Conservation (phyloP, 176 grass and related monocot genomes). For the Stipa capillata region DNA sequence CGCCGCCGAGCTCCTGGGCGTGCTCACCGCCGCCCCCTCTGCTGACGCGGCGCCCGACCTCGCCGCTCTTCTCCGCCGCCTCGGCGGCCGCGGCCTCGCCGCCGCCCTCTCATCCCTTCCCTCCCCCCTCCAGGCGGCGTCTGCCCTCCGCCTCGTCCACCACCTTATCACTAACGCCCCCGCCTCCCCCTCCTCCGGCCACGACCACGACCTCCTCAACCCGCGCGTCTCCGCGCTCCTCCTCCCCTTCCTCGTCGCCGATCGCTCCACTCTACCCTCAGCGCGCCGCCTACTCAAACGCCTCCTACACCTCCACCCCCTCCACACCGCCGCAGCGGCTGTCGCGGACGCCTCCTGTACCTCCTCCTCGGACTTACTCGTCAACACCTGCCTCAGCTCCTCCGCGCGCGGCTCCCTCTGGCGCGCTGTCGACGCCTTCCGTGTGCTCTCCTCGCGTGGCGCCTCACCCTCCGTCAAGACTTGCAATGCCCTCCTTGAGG, state of each 20-base stretch:
- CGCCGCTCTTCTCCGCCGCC: slow-evolving; percentile 23
- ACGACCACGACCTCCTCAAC: slow-evolving; percentile 23
- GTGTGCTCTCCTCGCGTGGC: slow-evolving; percentile 31
- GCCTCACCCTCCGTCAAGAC: slow-evolving; percentile 45
- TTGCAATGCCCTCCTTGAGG: slow-evolving; percentile 50
- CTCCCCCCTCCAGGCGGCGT: slow-evolving; percentile 15
- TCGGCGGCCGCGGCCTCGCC: slow-evolving; percentile 24
- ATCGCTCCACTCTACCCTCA: slow-evolving; percentile 41
- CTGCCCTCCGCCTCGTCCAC: slow-evolving; percentile 18
- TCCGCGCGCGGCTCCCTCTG: background rate
- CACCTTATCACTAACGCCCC: slow-evolving; percentile 19
- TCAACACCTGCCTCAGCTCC: slow-evolving; percentile 43
- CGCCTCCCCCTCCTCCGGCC: slow-evolving; percentile 15
- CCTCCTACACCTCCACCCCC: slow-evolving; percentile 30
- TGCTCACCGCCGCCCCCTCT: slow-evolving; percentile 21
- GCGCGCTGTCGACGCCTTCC: slow-evolving; percentile 41
- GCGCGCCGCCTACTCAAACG: slow-evolving; percentile 26
- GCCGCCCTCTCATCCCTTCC: slow-evolving; percentile 32
- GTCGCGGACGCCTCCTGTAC: slow-evolving; percentile 26
- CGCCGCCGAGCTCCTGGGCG: background rate
- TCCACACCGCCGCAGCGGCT: slow-evolving; percentile 17
- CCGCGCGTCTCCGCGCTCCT: slow-evolving; percentile 54
- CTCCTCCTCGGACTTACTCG: slow-evolving; percentile 38
- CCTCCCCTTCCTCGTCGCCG: slow-evolving; percentile 28
- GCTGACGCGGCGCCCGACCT: slow-evolving; percentile 19